Evolutionary conservation across 225 moss, liverwort and hornwort species (phyloP).

Genomic region (Pleurozium schreberi): DNA sequence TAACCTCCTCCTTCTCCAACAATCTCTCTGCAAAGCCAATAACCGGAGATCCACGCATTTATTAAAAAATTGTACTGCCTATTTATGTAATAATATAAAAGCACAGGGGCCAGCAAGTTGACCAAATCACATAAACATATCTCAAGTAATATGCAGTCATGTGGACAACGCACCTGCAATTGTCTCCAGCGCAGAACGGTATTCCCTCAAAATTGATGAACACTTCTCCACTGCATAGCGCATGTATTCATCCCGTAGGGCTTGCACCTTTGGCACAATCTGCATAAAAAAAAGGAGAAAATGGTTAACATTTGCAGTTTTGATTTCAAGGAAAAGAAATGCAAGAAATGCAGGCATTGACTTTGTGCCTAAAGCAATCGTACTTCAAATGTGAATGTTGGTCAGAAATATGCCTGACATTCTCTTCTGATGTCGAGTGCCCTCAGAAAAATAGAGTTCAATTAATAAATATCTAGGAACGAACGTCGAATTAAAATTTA

Average conservation of each 20-base stretch:
- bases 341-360: background rate
- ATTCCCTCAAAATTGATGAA: constrained; percentile 75
- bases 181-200: constrained; percentile 93
- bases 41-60: background rate
- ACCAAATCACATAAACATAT: background rate
- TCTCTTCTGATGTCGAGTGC: background rate
- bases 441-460: background rate
- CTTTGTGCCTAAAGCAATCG: background rate
- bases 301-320: background rate
- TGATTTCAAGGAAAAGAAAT: background rate
- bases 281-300: background rate
- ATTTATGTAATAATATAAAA: background rate
- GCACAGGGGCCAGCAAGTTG: background rate
- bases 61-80: background rate
- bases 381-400: background rate
- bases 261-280: constrained; percentile 95
- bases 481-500: background rate
- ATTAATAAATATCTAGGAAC: background rate
- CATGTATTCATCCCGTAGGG: constrained; percentile 91
- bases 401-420: background rate
- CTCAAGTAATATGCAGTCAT: background rate
- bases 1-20: constrained; percentile 77
- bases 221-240: constrained; percentile 92
- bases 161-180: constrained; percentile 58
- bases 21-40: constrained; percentile 51